Evolutionary conservation across 345 rosid species (phyloP).

Genomic region (Brassica incana): DNA sequence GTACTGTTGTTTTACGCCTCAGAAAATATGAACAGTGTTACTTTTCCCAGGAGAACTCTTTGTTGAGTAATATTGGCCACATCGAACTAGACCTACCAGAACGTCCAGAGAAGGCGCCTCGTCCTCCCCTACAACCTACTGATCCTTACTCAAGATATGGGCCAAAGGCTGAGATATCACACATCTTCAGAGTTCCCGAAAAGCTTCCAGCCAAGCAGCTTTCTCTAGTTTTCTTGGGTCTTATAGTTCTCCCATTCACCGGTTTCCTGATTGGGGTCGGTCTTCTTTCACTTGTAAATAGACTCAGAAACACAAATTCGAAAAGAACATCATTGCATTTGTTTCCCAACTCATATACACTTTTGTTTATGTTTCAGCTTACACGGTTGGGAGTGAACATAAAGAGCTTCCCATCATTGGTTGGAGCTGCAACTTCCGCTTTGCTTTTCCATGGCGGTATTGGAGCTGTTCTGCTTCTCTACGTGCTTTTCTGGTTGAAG

Average conservation of each 20-base stretch:
- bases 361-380: conserved; percentile 48
- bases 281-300: conserved; percentile 15
- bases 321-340: not conserved
- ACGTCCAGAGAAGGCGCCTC: conserved; percentile 86
- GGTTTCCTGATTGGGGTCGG: conserved; percentile 90
- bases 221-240: conserved; percentile 83
- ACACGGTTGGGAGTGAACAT: conserved; percentile 68
- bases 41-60: conserved; percentile 75
- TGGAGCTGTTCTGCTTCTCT: conserved; percentile 79
- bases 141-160: conserved; percentile 75
- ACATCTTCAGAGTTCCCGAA: conserved; percentile 86
- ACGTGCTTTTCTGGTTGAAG: conserved; percentile 93
- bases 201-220: conserved; percentile 79
- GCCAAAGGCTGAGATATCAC: conserved; percentile 83
- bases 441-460: conserved; percentile 83
- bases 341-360: not conserved
- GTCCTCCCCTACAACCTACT: conserved; percentile 56
- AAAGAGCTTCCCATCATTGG: conserved; percentile 78
- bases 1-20: conserved; percentile 13
- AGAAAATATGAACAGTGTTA: conserved; percentile 5
- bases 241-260: conserved; percentile 63
- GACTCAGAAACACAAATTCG: not conserved
- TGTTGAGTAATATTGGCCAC: conserved; percentile 63
- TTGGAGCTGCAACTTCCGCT: conserved; percentile 62
- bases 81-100: conserved; percentile 89